These are phyloP conservation scores for Corymbia calophylla DNA, from an alignment of 441 rosid species.

Conservation along the genomic window DNA sequence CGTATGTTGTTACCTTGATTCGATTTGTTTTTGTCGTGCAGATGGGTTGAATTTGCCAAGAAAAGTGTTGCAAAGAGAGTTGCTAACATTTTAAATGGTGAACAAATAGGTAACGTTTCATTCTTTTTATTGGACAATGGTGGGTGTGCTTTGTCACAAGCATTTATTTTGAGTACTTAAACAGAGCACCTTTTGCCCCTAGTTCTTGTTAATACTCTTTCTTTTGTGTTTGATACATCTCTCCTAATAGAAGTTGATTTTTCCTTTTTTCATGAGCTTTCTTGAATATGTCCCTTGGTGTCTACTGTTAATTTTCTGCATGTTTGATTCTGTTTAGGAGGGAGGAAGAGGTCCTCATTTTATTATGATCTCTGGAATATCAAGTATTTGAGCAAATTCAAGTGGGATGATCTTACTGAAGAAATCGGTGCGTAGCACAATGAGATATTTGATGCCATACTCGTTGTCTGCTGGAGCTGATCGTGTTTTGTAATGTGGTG, in stretches of 20 bases:
- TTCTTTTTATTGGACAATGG: neutral
- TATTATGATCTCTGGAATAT: conserved; percentile 93
- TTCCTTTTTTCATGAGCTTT: neutral
- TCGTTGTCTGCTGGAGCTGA: neutral
- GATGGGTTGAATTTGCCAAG: conserved; percentile 91
- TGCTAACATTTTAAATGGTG: conserved; percentile 80
- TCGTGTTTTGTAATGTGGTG: conserved; percentile 3
- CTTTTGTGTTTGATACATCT: neutral
- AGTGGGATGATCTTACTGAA: conserved; percentile 92
- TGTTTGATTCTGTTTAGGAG: conserved; percentile 41
- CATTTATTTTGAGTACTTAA: neutral
- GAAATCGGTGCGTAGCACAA: conserved; percentile 52
- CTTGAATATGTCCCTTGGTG: neutral
- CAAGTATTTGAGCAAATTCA: conserved; percentile 87
- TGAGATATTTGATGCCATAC: neutral
- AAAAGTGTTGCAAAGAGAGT: conserved; percentile 71
- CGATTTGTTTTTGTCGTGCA: conserved; percentile 11
- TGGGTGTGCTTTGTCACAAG: neutral
- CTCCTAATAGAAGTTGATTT: neutral
- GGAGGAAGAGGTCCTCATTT: conserved; percentile 69
- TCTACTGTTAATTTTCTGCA: neutral
- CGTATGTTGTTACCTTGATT: neutral
- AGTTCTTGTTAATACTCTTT: neutral
- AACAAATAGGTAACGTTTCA: conserved; percentile 60
- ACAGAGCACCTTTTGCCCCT: neutral